Evolutionary conservation across 208 protist genomes (phyloP).

Genomic region (Trypanosoma melophagium): DNA sequence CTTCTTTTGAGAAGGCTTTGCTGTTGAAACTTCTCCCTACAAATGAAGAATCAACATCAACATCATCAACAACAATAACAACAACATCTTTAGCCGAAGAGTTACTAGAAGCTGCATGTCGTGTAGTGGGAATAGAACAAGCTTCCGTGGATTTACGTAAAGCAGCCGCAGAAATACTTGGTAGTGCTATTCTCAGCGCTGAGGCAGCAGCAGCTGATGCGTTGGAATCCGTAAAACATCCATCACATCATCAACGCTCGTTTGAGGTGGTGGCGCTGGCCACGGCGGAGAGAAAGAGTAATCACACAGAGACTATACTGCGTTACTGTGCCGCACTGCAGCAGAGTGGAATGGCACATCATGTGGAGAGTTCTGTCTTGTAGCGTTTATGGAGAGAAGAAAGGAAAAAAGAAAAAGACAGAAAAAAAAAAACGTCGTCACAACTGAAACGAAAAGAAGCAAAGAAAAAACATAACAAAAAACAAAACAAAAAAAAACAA

Average conservation of each 20-base stretch:
- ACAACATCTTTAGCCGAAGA: neutral
- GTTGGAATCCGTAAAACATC: neutral
- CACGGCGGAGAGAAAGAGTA: slow-evolving; percentile 19
- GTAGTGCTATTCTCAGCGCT: slow-evolving; percentile 31
- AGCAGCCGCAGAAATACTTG: slow-evolving; percentile 40
- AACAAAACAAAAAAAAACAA: neutral
- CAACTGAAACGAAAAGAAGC: neutral
- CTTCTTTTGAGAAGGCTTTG: slow-evolving; percentile 12
- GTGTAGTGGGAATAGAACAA: slow-evolving; percentile 24
- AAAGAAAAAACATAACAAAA: slow-evolving; percentile 1
- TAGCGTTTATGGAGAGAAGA: neutral
- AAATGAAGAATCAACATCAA: neutral
- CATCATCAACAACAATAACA: neutral
- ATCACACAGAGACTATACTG: slow-evolving; percentile 37
- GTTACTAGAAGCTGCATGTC: slow-evolving; percentile 1
- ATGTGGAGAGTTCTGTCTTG: slow-evolving; percentile 10
- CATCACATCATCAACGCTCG: slow-evolving; percentile 7
- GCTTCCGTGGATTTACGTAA: slow-evolving; percentile 11
- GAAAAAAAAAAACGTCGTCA: neutral
- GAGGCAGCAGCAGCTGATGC: slow-evolving; percentile 6
- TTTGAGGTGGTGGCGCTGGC: slow-evolving; percentile 46
- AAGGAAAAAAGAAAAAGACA: neutral
- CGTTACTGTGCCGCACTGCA: slow-evolving; percentile 53
- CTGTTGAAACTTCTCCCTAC: neutral
- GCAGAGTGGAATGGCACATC: slow-evolving; percentile 20